Percentiles rank a stretch among this genome's conserved stretches.
phyloP scores from a whole-genome alignment of 2,329 filamentous ascomycete genomes.

The Pezicula radicicola region DNA sequence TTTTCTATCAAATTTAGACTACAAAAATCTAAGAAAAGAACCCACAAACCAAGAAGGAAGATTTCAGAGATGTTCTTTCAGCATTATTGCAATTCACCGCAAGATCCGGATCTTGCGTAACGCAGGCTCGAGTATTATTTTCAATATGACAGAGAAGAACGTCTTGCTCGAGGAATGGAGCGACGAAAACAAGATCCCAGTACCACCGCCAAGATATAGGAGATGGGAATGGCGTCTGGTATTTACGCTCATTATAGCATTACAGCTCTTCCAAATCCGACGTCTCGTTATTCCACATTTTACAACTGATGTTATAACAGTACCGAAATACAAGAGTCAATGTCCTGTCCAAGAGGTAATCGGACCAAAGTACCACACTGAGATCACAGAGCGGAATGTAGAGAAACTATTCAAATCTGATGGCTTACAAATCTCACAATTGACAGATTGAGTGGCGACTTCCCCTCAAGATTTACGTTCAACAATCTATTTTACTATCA shows the following conservation, averaged over 20 bases:
- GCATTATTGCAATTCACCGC: too few relatives aligned
- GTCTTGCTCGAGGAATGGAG: too few relatives aligned
- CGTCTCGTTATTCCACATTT: background rate
- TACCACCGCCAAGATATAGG: too few relatives aligned
- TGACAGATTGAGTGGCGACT: slow-evolving; percentile 54
- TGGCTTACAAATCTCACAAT: slow-evolving; percentile 18
- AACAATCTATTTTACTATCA: background rate
- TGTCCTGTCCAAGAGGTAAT: background rate
- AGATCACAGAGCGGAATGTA: background rate
- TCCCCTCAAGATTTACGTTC: background rate
- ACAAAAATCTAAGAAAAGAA: background rate
- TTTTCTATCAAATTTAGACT: background rate
- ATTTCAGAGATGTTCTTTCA: too few relatives aligned
- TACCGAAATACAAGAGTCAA: background rate
- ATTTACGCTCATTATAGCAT: background rate
- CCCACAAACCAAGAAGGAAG: background rate
- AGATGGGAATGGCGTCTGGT: too few relatives aligned
- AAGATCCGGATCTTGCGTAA: too few relatives aligned
- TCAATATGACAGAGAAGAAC: too few relatives aligned
- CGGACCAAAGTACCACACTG: background rate
- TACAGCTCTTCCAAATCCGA: background rate
- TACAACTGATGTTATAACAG: too few relatives aligned
- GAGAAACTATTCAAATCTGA: background rate
- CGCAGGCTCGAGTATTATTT: too few relatives aligned
- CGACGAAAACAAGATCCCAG: too few relatives aligned